phyloP scores from a whole-genome alignment of 2,329 filamentous ascomycete species.

The Neurospora sp. region DNA sequence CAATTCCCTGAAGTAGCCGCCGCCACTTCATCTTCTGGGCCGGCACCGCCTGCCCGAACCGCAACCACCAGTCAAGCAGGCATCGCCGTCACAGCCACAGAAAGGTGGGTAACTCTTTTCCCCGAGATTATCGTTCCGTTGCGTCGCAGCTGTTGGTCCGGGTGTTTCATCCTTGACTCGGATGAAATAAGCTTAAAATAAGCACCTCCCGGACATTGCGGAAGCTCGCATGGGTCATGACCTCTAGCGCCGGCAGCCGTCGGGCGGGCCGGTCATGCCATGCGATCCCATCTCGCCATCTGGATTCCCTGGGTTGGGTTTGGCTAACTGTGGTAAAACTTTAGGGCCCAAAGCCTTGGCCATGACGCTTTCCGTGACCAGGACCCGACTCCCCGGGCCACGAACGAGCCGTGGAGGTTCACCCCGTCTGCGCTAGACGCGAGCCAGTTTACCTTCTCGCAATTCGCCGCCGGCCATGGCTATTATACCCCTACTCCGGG shows the following conservation, averaged over 20 bases:
- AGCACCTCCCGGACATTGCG: neutral
- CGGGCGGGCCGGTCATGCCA: neutral
- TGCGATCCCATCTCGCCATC: neutral
- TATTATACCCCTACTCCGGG: constrained; percentile 87
- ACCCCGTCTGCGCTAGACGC: constrained; percentile 84
- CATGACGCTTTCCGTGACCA: constrained; percentile 52
- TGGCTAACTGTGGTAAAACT: neutral
- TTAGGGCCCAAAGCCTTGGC: constrained; percentile 35
- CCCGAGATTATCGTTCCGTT: neutral
- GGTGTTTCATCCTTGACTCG: neutral
- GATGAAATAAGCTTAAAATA: neutral
- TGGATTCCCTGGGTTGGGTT: neutral
- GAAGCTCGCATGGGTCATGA: neutral
- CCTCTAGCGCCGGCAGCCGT: neutral
- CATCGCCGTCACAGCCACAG: constrained; percentile 20
- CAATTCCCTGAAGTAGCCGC: constrained; percentile 66
- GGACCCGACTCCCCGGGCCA: constrained; percentile 72
- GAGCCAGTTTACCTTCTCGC: constrained; percentile 69
- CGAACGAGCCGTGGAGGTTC: constrained; percentile 76
- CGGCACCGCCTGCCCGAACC: constrained; percentile 31
- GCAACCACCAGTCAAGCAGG: constrained; percentile 24
- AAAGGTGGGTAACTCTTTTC: constrained; percentile 21
- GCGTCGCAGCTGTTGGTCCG: neutral
- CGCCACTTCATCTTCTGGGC: constrained; percentile 35
- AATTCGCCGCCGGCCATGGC: constrained; percentile 64